Base-by-base conservation (phyloP, 345 rosid species). In the Cardamine chenopodiifolia region DNA sequence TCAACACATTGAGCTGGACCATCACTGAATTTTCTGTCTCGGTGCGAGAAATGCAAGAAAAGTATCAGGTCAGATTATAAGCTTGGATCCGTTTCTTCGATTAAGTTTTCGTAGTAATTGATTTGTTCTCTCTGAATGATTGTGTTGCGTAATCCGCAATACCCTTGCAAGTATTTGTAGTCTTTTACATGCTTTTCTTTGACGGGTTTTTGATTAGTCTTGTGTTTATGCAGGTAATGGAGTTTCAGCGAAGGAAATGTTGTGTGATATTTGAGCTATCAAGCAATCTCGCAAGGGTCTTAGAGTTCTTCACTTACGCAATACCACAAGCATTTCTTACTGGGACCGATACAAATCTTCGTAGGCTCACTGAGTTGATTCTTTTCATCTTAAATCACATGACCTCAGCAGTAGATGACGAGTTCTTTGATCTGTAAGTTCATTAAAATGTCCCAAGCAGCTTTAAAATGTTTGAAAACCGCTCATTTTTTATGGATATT, bases 1-100 rank as follows among this genome's bases (percentile, higher is more conserved):
- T 95, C 73, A 95, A 95, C 85, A 95, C 96, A 3, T 85, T 95
- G 62, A 95, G 99, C 87, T 95, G 97, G 99, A 90, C 92, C 58
- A 89, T 95, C 90, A 95, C 96, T 5, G 99, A 90, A 80, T 92
- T 95, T 75, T 95, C 97, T 68, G 96, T 92, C 81, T 92, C 96
- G 42, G 83, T 95, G 35, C 86, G 97, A 58, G 97, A 90, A 77
- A 92, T 95, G 97, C 97, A 90, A 86, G 99, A 92, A 79, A 89
- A 89, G 75, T 92, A 83, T 81, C 97, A 90, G 91, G 99, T 87
- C 63, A 28, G 50, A 45, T 25, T 10, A 34, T 31, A 32, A 40
- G 64, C 54, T 52, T 26, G 73, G 54, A 37, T 65, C 52, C 65
- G n/a, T 62, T 61, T 44, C 34, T 60, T 59, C 2, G 18, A 12